Base-by-base conservation (phyloP, 768 basidiomycete genomes). In the Lactarius hatsudake region DNA sequence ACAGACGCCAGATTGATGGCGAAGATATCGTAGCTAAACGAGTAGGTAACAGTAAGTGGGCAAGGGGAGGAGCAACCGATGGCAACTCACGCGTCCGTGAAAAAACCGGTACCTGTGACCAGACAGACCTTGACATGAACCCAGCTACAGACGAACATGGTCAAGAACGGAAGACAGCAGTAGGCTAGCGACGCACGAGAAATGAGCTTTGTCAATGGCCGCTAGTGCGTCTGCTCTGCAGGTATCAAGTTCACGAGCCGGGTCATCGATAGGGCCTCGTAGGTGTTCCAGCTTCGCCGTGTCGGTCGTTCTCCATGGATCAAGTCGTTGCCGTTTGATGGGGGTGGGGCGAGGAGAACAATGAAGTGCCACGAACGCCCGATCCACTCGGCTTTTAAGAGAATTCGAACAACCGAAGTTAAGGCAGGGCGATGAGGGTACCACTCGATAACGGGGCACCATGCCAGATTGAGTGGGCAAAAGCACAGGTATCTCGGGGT, bases 121-220 rank as follows among this genome's bases (percentile, higher is more conserved):
- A 76, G 34, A 63, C 69, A 74, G 54, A 81, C 74, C 73, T 83
- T 84, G 62, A 82, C 77, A 69, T 85, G 85, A 75, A 83, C 84
- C 77, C 78, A 81, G 3, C 79, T 80, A 61, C 36, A 38, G 12
- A 12, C 34, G 54, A 18, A 43, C 53, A 10, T 8, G 26, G 38
- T 65, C 13, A 56, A 0, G 59, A 45, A 15, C 5, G 23, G 12
- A 34, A 36, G 26, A 13, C 23, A 15, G 2, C n/a, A 15, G 55
- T 10, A 15, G 32, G 23, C 1, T 26, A 15, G 28, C 61, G 20
- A 74, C 88, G 61, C 75, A 91, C 90, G 88, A 88, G 78, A 96
- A 96, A 61, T 83, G 82, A 59, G 92, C 93, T 69, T 91, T 88
- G 78, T 96, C 94, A 65, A 97, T 85, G 76, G 94, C 91, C 17